Conservation (phyloP, 163 green algal genomes). For the Scenedesmus sp. region DNA sequence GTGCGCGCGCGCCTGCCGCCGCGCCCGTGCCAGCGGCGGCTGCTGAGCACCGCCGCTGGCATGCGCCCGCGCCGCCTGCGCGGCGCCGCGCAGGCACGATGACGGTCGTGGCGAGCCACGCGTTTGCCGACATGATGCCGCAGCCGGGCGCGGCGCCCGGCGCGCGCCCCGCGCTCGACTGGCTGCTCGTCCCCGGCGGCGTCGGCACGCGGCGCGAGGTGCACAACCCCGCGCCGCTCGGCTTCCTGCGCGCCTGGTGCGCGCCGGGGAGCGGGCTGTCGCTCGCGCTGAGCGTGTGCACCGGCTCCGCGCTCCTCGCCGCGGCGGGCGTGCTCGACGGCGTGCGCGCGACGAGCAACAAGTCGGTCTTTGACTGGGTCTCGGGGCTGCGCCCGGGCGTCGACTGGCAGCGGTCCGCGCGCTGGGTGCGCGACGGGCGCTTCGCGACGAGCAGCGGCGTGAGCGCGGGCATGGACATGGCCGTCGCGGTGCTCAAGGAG, state of each 20-base stretch:
- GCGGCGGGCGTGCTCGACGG: conserved; percentile 44
- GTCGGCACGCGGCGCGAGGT: conserved; percentile 40
- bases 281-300: conserved; percentile 49
- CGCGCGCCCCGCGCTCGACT: conserved; percentile 13
- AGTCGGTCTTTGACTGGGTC: conserved; percentile 33
- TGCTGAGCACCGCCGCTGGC: background rate
- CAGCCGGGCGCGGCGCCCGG: background rate
- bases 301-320: conserved; percentile 37
- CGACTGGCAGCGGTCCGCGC: conserved; percentile 23
- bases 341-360: conserved; percentile 47
- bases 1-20: background rate
- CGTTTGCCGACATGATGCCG: conserved; percentile 14
- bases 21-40: background rate
- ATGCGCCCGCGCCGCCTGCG: background rate
- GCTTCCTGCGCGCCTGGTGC: conserved; percentile 20
- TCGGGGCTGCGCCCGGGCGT: background rate
- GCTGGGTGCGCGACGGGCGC: conserved; percentile 45
- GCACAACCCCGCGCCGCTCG: conserved; percentile 5
- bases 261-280: background rate
- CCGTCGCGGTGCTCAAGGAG: conserved; percentile 43
- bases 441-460: conserved; percentile 39
- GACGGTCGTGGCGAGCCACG: conserved; percentile 19
- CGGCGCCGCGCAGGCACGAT: conserved; percentile 8
- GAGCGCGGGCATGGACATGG: conserved; percentile 43
- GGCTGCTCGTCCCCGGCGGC: conserved; percentile 49